These are phyloP conservation scores for Fomitiporia mediterranea DNA, from an alignment of 1,284 basidiomycete species.

Conservation along the genomic window DNA sequence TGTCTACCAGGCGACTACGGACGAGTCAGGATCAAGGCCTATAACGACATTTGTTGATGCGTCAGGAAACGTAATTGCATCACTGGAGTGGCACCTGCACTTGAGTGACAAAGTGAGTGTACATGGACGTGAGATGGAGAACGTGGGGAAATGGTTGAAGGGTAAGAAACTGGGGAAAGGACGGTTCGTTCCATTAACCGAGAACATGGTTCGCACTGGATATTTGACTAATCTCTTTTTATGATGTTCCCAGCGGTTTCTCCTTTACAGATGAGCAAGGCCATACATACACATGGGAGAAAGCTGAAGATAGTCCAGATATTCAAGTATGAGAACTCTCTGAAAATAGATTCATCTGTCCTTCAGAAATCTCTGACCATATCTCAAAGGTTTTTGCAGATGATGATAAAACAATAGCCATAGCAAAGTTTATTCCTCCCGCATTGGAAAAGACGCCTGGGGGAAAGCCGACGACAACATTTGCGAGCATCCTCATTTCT, in stretches of 20 bases:
- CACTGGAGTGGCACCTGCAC: slow-evolving; percentile 1
- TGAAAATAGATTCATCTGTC: neutral
- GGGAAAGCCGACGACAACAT: neutral
- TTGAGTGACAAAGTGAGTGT: slow-evolving; percentile 2
- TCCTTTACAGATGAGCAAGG: neutral
- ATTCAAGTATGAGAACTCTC: neutral
- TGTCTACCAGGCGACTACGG: neutral
- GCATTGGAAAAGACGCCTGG: neutral
- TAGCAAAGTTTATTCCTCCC: neutral
- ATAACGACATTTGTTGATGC: slow-evolving; percentile 2
- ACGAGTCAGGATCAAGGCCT: neutral
- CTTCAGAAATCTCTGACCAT: too few species aligned
- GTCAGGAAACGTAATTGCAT: neutral
- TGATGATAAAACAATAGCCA: neutral
- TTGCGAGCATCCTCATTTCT: neutral
- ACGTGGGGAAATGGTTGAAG: slow-evolving; percentile 1
- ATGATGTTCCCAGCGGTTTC: neutral
- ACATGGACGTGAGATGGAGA: neutral
- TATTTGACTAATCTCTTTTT: neutral
- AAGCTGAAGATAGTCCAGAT: neutral
- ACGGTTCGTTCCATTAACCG: neutral
- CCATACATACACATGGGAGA: neutral
- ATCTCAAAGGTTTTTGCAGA: neutral
- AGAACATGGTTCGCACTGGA: too few species aligned
- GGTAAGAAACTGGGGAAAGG: neutral